Evolutionary conservation across 106 monocot species (phyloP), one percentile per base, ranked within the genome.

Genomic region (Iris macrosiphon): DNA sequence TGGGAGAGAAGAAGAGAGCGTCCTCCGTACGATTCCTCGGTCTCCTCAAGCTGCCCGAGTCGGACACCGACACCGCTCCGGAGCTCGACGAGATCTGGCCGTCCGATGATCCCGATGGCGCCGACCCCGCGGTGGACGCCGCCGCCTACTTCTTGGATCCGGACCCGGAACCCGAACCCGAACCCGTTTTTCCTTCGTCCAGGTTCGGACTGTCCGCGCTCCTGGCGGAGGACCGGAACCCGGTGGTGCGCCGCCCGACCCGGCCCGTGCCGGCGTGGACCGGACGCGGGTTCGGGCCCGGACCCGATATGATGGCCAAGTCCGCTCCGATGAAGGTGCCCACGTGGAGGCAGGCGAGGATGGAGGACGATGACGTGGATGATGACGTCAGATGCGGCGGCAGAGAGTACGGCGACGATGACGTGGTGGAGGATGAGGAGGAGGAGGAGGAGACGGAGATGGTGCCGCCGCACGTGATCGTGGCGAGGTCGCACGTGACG

Each of bases 391-490:
- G n/a, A n/a, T n/a, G n/a, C n/a, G n/a, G n/a, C n/a, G n/a, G n/a
- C n/a, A n/a, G n/a, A 27, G 52, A 49, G 30, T 52, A 46, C 13
- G 68, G 21, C 0, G 51, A 49, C 46, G 48, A 55, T 9, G 43
- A 40, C 9, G 60, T 42, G 31, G n/a, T n/a, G n/a, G 71, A 45
- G 38, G 61, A 52, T 18, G 81, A 42, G 25, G 67, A 63, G 14
- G 62, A 52, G 23, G 69, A 67, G 17, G 59, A 83, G 27, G 61
- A 69, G 15, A 75, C 39, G 66, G 78, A 68, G 75, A 81, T 77
- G 77, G 69, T 85, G 57, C 91, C 91, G 22, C 91, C 85, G 32
- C 77, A 85, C 69, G 61, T 85, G 72, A 77, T 91, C 20, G 81
- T 80, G 54, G 74, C 78, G 69, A 69, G 79, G 58, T 77, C 71